These are phyloP conservation scores for Aeschynomene evenia DNA, from an alignment of 306 rosid genomes.

Conservation along the genomic window DNA sequence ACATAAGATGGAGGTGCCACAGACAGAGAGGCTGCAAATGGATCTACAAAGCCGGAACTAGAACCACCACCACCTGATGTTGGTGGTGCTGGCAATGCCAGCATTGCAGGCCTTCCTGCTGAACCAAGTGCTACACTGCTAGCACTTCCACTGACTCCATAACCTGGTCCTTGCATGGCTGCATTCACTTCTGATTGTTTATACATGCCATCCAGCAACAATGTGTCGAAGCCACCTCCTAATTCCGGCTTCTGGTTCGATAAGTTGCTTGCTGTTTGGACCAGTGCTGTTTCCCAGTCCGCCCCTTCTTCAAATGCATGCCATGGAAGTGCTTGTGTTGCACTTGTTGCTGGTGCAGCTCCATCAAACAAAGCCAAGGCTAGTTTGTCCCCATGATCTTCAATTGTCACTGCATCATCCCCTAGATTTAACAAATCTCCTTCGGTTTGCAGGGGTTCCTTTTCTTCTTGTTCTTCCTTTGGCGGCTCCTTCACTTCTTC, in stretches of 20 bases:
- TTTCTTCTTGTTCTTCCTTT: conserved; percentile 21
- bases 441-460: conserved; percentile 31
- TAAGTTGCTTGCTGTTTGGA: conserved; percentile 62
- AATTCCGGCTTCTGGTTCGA: conserved; percentile 45
- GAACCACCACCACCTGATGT: background rate
- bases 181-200: conserved; percentile 41
- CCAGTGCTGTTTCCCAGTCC: conserved; percentile 86
- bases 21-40: conserved; percentile 72
- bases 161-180: conserved; percentile 48
- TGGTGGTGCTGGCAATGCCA: conserved; percentile 81
- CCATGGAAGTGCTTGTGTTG: conserved; percentile 60
- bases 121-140: conserved; percentile 88
- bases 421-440: conserved; percentile 75
- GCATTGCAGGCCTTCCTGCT: conserved; percentile 69
- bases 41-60: conserved; percentile 38
- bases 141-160: conserved; percentile 68
- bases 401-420: conserved; percentile 39
- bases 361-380: conserved; percentile 85
- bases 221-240: conserved; percentile 75
- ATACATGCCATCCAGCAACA: conserved; percentile 83
- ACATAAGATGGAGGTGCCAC: conserved; percentile 86
- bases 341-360: conserved; percentile 13
- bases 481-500: conserved; percentile 32
- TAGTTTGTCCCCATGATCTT: conserved; percentile 48
- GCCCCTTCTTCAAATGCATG: conserved; percentile 61